Conservation (phyloP, 768 basidiomycete species). For the Termitomyces sp. region DNA sequence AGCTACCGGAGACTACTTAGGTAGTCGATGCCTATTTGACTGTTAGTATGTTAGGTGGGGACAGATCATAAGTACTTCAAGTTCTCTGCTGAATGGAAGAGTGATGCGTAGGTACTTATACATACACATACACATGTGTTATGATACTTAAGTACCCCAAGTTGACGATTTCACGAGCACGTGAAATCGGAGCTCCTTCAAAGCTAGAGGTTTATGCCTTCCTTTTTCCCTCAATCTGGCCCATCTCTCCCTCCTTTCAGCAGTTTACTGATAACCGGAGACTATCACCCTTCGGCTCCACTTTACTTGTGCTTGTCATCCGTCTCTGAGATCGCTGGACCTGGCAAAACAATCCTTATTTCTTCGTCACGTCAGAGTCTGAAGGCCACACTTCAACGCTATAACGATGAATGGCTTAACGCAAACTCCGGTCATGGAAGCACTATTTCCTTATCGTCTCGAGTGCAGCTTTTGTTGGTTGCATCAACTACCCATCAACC, state of each 20-base stretch:
- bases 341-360: conserved; percentile 39
- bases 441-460: conserved; percentile 32
- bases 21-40: too few species aligned
- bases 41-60: too few species aligned
- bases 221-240: conserved; percentile 29
- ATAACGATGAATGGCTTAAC: conserved; percentile 57
- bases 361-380: conserved; percentile 50
- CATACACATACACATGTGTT: too few species aligned
- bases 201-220: too few species aligned
- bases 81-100: too few species aligned
- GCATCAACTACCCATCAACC: conserved; percentile 2
- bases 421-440: conserved; percentile 35
- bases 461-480: conserved; percentile 56
- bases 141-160: too few species aligned
- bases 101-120: too few species aligned
- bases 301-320: conserved; percentile 62
- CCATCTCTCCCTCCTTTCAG: conserved; percentile 52
- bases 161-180: conserved; percentile 17
- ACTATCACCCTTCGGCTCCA: conserved; percentile 65
- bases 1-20: too few species aligned
- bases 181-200: neutral
- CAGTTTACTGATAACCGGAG: conserved; percentile 60
- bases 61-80: too few species aligned
- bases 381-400: conserved; percentile 35
- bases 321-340: conserved; percentile 26